Percentiles rank a stretch among this genome's conserved stretches.
phyloP scores from a whole-genome alignment of 2,329 filamentous ascomycete genomes.

The Clarireedia monteithiana region DNA sequence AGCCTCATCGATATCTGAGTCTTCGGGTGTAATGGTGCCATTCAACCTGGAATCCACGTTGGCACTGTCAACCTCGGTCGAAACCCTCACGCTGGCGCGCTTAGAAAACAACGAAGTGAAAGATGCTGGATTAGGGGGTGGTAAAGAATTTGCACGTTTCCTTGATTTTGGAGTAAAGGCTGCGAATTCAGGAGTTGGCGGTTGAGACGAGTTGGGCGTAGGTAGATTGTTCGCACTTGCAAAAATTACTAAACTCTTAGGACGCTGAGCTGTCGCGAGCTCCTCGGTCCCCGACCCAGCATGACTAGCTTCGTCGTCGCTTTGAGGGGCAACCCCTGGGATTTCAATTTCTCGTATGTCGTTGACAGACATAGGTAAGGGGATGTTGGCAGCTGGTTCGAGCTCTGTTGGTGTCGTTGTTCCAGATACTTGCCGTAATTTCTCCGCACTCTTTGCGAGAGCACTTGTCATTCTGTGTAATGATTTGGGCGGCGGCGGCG shows the following conservation, averaged over 20 bases:
- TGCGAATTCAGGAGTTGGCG: constrained; percentile 11
- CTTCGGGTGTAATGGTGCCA: constrained; percentile 5
- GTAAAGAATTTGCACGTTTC: constrained; percentile 27
- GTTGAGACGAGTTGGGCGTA: constrained; percentile 23
- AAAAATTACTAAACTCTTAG: constrained; percentile 37
- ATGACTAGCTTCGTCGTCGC: constrained; percentile 52
- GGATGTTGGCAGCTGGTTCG: constrained; percentile 47
- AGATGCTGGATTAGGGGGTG: constrained; percentile 16
- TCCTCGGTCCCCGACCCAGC: constrained; percentile 32
- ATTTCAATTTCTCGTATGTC: constrained; percentile 78
- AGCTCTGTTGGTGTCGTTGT: constrained; percentile 19
- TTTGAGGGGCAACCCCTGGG: constrained; percentile 56
- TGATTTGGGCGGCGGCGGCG: constrained; percentile 13
- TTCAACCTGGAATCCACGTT: neutral
- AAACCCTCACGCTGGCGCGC: neutral
- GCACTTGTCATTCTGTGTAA: constrained; percentile 29
- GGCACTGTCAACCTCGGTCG: neutral
- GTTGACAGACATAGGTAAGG: constrained; percentile 58
- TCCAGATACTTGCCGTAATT: constrained; percentile 13
- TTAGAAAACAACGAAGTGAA: constrained; percentile 18
- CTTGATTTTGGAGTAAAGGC: constrained; percentile 12
- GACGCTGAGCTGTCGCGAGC: constrained; percentile 28
- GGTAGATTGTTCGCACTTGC: constrained; percentile 23
- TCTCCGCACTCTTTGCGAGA: constrained; percentile 29
- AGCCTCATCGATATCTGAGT: constrained; percentile 2